Percentiles rank a stretch among this genome's conserved stretches.
phyloP scores from a whole-genome alignment of 331 rosid species.

The Spiraea crenata region DNA sequence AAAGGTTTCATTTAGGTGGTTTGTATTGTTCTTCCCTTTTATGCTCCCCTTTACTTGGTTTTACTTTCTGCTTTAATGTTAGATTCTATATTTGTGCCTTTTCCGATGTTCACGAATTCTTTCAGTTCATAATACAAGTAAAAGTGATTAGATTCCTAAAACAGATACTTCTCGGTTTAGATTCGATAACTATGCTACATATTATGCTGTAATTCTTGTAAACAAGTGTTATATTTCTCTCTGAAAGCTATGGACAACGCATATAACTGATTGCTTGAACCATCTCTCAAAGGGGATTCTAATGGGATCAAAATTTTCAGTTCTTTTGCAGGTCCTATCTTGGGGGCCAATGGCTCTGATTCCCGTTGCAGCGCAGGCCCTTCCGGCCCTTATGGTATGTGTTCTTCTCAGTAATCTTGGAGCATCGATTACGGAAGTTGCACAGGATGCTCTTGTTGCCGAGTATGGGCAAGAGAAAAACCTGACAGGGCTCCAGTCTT shows the following conservation, averaged over 20 bases:
- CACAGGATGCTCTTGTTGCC: constrained; percentile 89
- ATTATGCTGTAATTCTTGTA: neutral
- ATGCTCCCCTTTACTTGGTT: constrained; percentile 17
- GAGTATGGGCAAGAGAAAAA: constrained; percentile 73
- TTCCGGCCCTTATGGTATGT: constrained; percentile 52
- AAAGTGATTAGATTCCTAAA: neutral
- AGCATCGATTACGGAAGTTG: constrained; percentile 84
- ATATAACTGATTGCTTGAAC: neutral
- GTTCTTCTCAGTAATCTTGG: constrained; percentile 88
- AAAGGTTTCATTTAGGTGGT: neutral
- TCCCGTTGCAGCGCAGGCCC: constrained; percentile 53
- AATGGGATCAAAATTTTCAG: constrained; percentile 50
- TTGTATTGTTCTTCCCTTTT: neutral
- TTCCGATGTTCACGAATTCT: neutral
- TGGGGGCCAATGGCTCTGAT: constrained; percentile 69
- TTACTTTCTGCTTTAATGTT: neutral
- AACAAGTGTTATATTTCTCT: neutral
- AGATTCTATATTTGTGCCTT: constrained; percentile 5
- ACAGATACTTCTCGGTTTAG: neutral
- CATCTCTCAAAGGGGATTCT: constrained; percentile 5
- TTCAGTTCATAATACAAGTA: neutral
- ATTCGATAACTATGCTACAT: neutral
- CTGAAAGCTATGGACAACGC: no score
- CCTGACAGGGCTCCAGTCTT: constrained; percentile 70
- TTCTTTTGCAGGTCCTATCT: constrained; percentile 71